These are phyloP conservation scores for Caryopteris hybrid DNA, from an alignment of 305 asterid genomes.

Conservation along the genomic window DNA sequence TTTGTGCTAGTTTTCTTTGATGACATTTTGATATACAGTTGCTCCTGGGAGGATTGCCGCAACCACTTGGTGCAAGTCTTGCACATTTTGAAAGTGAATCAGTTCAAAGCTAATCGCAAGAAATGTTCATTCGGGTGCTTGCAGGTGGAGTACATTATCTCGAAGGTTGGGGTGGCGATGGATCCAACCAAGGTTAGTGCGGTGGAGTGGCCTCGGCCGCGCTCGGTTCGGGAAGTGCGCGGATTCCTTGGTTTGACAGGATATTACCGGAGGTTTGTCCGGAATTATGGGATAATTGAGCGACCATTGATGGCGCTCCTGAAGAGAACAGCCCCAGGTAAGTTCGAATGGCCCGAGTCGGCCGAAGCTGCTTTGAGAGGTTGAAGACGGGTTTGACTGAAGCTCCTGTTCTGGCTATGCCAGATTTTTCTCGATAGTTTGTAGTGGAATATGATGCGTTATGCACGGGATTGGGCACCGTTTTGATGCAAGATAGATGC, in stretches of 20 bases:
- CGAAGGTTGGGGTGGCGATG: not conserved
- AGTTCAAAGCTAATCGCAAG: not conserved
- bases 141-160: not conserved
- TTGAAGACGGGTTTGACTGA: not conserved
- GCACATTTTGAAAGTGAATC: not conserved
- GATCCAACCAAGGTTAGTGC: not conserved
- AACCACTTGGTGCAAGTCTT: not conserved
- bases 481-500: not conserved
- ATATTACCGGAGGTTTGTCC: not conserved
- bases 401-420: not conserved
- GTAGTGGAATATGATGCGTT: not conserved
- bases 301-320: not conserved
- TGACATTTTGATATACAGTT: not conserved
- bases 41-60: not conserved
- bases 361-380: not conserved
- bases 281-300: not conserved
- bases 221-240: not conserved
- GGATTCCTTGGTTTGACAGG: not conserved
- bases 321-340: not conserved
- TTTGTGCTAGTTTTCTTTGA: not conserved
- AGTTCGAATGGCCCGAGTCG: not conserved
- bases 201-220: not conserved
- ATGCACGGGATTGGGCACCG: not conserved
- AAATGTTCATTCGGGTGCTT: not conserved
- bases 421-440: too few relatives aligned